Base-by-base conservation (phyloP, 2,329 filamentous ascomycete genomes). In the Coniochaeta hoffmannii region DNA sequence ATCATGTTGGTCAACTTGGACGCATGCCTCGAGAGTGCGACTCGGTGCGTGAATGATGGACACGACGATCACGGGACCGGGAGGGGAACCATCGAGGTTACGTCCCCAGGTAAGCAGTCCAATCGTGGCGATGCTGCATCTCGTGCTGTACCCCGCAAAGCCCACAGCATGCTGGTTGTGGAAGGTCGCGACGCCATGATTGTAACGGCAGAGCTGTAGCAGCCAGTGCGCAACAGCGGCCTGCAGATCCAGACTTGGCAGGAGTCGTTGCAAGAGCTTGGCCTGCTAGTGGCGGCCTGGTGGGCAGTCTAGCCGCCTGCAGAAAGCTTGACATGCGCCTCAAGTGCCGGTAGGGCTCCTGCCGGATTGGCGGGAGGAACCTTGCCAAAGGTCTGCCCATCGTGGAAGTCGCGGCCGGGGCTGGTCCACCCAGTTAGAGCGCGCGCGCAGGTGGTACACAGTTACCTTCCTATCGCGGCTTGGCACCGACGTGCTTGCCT, bases 401-500 rank as follows among this genome's bases (percentile, higher is more conserved):
- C n/a, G 15, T 51, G 31, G 49, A 26, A 51, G 24, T 26, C 28
- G 49, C 22, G 17, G 4, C 49, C 46, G 30, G 9, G 14, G n/a
- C 30, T 31, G 26, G 12, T 50, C n/a, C 26, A 30, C 14, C 26
- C 30, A 32, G 30, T 50, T n/a, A 30, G 22, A 50, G n/a, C 26
- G 41, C 46, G 46, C 26, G 19, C 36, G n/a, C 22, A 10, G 19
- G 12, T 50, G 26, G 26, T 15, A 19, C n/a, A 17, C 26, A 12
- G 46, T 30, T 32, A 50, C 46, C 46, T 50, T 50, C 46, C 46
- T 50, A 50, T 50, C 46, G 17, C 46, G 46, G 46, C 46, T 50
- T 50, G 46, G 46, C 46, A 50, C 19, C 8, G 15, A n/a, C n/a
- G 36, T 8, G 8, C 36, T 8, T 50, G 34, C n/a, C 32, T 35